A percentile compares a stretch with the other conserved stretches of the same genome.
phyloP scores from a whole-genome alignment of 164 flowering plant genomes.

The Vitis amurensis region DNA sequence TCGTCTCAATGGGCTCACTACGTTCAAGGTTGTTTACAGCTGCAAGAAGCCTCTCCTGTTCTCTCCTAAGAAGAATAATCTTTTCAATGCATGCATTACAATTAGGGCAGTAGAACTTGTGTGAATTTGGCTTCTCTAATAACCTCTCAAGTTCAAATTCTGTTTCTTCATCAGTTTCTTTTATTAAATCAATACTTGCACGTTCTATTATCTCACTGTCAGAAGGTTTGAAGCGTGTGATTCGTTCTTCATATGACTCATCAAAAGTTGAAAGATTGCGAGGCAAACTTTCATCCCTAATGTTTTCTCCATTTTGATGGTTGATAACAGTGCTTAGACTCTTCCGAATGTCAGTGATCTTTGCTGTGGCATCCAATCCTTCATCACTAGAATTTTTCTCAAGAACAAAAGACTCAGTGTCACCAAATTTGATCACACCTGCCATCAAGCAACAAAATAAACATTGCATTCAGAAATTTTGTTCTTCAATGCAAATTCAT shows the following conservation, averaged over 20 bases:
- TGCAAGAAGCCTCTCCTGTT: conserved; percentile 17
- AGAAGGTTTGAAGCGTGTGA: conserved; percentile 6
- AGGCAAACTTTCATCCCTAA: conserved; percentile 14
- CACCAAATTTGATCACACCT: no score
- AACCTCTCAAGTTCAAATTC: conserved; percentile 67
- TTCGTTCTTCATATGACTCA: conserved; percentile 6
- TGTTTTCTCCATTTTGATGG: conserved; percentile 13
- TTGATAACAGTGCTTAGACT: conserved; percentile 5
- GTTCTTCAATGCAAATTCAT: no score
- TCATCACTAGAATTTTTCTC: conserved; percentile 16
- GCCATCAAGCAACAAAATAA: no score
- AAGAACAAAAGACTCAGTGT: background rate
- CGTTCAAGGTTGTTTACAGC: no score
- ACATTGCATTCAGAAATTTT: no score
- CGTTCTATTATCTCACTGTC: conserved; percentile 3
- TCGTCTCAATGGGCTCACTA: background rate
- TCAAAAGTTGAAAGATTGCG: conserved; percentile 14
- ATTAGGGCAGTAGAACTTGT: conserved; percentile 17
- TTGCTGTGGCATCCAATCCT: conserved; percentile 6
- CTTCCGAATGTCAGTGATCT: conserved; percentile 12
- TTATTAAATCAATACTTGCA: conserved; percentile 15
- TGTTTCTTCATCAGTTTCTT: conserved; percentile 31
- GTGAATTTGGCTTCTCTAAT: background rate
- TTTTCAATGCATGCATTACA: conserved; percentile 26
- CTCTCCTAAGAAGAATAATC: conserved; percentile 68